These are phyloP conservation scores for Multifurca ochricompacta DNA, from an alignment of 768 basidiomycete genomes.

Conservation along the genomic window DNA sequence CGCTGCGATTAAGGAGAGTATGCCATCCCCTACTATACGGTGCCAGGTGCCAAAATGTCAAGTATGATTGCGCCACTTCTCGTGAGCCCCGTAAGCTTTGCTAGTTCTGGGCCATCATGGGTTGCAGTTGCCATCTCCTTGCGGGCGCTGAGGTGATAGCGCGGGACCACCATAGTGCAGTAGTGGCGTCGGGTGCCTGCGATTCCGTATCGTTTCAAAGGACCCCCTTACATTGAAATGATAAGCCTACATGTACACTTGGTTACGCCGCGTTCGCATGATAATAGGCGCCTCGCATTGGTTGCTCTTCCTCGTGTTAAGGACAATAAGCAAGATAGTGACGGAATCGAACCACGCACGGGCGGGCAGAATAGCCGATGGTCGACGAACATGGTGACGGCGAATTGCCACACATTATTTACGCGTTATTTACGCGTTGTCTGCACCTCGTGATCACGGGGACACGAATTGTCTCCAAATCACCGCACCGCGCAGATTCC, in stretches of 20 bases:
- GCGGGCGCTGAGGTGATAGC: not conserved
- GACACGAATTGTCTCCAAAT: too few relatives aligned
- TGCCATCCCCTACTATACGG: not conserved
- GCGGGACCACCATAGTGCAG: not conserved
- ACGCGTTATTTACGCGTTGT: slow-evolving; percentile 18
- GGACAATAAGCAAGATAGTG: too few relatives aligned
- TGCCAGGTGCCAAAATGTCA: not conserved
- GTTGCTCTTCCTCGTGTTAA: not conserved
- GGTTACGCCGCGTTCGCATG: too few relatives aligned
- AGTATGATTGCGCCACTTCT: not conserved
- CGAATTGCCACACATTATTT: slow-evolving; percentile 4
- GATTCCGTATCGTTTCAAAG: not conserved
- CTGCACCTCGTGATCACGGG: too few relatives aligned
- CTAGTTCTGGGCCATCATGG: not conserved
- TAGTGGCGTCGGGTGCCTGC: not conserved
- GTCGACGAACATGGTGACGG: too few relatives aligned
- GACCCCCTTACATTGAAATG: not conserved
- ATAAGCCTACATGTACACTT: not conserved
- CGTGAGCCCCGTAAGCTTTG: too few relatives aligned
- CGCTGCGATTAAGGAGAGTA: not conserved
- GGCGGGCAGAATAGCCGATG: too few relatives aligned
- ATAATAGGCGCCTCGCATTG: too few relatives aligned
- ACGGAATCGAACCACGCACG: too few relatives aligned
- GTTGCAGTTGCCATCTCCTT: not conserved
- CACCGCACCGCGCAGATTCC: too few relatives aligned